A percentile compares a stretch with the other conserved stretches of the same genome.
Evolutionary conservation across 208 protist species (phyloP).

Genomic region (Wallacemonas sp.): DNA sequence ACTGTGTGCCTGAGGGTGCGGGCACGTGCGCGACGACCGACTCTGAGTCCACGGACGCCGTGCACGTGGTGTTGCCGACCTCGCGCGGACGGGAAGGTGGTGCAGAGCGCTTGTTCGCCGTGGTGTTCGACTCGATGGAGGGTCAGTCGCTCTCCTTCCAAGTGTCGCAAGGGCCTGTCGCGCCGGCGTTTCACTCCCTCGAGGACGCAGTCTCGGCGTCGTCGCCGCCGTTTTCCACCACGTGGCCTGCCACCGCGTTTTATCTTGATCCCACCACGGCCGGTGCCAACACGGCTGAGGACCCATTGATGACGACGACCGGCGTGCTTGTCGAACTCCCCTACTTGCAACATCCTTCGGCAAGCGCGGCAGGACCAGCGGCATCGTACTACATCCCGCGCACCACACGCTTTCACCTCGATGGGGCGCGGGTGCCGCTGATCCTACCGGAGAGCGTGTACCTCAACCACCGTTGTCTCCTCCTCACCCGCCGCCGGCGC

Average conservation of each 20-base stretch:
- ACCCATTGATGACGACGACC: neutral
- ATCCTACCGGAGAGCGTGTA: slow-evolving; percentile 3
- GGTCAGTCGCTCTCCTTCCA: slow-evolving; percentile 9
- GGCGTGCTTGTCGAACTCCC: slow-evolving; percentile 14
- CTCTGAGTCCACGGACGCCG: no score
- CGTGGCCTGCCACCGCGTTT: slow-evolving; percentile 3
- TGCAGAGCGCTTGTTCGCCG: neutral
- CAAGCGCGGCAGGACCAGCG: neutral
- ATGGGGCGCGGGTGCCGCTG: neutral
- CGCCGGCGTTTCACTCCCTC: no score
- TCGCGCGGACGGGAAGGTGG: neutral
- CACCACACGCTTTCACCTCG: slow-evolving; percentile 3
- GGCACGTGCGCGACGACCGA: no score
- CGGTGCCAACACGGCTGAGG: neutral
- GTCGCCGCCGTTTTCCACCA: neutral
- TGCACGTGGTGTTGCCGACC: neutral
- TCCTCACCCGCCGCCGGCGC: slow-evolving; percentile 1
- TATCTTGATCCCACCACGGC: neutral
- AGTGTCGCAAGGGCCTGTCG: neutral
- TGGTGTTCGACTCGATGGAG: neutral
- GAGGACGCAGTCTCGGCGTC: neutral
- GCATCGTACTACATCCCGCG: slow-evolving; percentile 11
- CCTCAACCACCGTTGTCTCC: neutral
- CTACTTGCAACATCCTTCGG: neutral
- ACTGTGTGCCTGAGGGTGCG: no score